These are phyloP conservation scores for Neopestalotiopsis sp. DNA, from an alignment of 2,329 filamentous ascomycete genomes.

Conservation along the genomic window DNA sequence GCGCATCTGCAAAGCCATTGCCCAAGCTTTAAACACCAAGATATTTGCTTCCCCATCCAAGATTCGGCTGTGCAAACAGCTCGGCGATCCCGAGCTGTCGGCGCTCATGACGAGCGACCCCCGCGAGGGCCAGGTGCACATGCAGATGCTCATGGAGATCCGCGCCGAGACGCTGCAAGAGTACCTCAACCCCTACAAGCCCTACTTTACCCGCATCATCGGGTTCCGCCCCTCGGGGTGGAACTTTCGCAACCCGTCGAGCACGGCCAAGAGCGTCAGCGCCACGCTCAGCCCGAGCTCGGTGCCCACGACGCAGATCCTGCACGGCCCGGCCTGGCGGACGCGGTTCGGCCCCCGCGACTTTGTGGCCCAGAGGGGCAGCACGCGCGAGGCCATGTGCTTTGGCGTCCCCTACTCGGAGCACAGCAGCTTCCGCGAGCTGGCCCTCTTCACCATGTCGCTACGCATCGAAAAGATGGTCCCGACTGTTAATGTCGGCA, in stretches of 20 bases:
- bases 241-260: slow-evolving; percentile 81
- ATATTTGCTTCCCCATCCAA: slow-evolving; percentile 88
- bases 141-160: slow-evolving; percentile 96
- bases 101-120: slow-evolving; percentile 81
- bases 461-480: slow-evolving; percentile 88
- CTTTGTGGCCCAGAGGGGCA: slow-evolving; percentile 81
- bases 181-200: slow-evolving; percentile 81
- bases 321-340: slow-evolving; percentile 73
- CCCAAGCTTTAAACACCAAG: slow-evolving; percentile 81
- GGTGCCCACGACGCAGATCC: slow-evolving; percentile 55
- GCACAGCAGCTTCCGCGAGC: slow-evolving; percentile 91
- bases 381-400: slow-evolving; percentile 81
- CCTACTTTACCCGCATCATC: slow-evolving; percentile 84
- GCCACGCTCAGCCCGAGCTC: slow-evolving; percentile 55
- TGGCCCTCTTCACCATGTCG: slow-evolving; percentile 91
- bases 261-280: slow-evolving; percentile 62
- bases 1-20: slow-evolving; percentile 91
- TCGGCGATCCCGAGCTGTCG: slow-evolving; percentile 84
- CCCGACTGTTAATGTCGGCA: slow-evolving; percentile 86
- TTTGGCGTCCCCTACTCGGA: slow-evolving; percentile 96
- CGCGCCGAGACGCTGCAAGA: slow-evolving; percentile 89
- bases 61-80: slow-evolving; percentile 80
- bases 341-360: slow-evolving; percentile 74
- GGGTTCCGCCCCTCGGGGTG: slow-evolving; percentile 93
- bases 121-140: slow-evolving; percentile 89